Percentiles rank a stretch among this genome's conserved stretches.
Evolutionary conservation across 1,139 yeast genomes (phyloP).

Genomic region (Yamadazyma sp.): DNA sequence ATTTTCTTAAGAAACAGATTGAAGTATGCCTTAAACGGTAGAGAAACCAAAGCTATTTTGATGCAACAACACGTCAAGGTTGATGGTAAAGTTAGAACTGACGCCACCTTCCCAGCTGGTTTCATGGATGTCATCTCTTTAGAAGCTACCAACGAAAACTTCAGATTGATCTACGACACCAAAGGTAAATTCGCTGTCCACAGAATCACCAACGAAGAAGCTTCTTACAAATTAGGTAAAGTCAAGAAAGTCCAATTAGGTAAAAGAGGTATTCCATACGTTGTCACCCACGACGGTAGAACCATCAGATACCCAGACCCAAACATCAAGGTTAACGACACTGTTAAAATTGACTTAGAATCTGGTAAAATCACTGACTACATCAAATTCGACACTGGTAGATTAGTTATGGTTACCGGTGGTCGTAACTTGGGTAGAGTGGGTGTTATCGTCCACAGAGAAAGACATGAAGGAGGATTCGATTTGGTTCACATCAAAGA

Average conservation of each 20-base stretch:
- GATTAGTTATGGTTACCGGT: constrained; percentile 96
- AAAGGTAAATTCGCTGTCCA: constrained; percentile 99
- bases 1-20: constrained; percentile 99
- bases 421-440: constrained; percentile 99
- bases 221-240: constrained; percentile 95
- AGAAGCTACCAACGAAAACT: constrained; percentile 98
- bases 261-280: constrained; percentile 97
- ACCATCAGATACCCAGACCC: constrained; percentile 99
- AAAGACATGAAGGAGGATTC: constrained; percentile 99
- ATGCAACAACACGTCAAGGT: constrained; percentile 99
- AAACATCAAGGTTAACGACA: constrained; percentile 91
- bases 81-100: constrained; percentile 99
- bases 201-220: constrained; percentile 99
- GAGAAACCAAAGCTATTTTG: constrained; percentile 98
- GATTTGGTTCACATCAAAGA: constrained; percentile 99
- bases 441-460: constrained; percentile 98
- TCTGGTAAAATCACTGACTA: constrained; percentile 90
- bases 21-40: constrained; percentile 98
- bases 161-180: constrained; percentile 96
- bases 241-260: constrained; percentile 98
- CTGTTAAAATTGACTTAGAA: constrained; percentile 94
- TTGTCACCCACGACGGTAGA: constrained; percentile 99
- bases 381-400: constrained; percentile 95
- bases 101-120: constrained; percentile 98
- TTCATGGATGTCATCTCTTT: constrained; percentile 97